Evolutionary conservation across 1,284 basidiomycete genomes (phyloP), one percentile per base, ranked within the genome.

Genomic region (Naganishia sp.): DNA sequence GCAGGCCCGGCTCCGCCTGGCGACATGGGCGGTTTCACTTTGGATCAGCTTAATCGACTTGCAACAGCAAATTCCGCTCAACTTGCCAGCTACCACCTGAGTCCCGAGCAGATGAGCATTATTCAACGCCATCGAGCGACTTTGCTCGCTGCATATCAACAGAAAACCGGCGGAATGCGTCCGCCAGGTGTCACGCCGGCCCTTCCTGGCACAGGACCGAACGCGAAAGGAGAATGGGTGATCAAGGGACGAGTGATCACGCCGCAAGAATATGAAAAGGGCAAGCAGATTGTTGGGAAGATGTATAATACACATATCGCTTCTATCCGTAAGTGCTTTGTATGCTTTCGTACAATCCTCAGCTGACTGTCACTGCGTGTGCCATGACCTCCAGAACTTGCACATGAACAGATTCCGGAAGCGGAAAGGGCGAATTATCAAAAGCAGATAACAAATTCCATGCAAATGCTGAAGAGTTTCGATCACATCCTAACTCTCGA

Each of bases 231-330:
- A 32, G 58, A 61, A 39, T 61, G 58, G 58, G 15, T 51, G 2
- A 39, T 61, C 6, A 61, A 61, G n/a, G 58, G 58, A 41, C 47
- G 50, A 17, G 58, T 61, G 21, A 61, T 61, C 15, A 42, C 58
- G 21, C 58, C 58, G 13, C 58, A 61, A 25, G 58, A 61, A 10
- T 61, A 61, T 11, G 58, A 61, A 35, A 51, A 49, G 58, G 47
- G 58, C 23, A 61, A 61, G 58, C 58, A 61, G 47, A 50, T 61
- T 11, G 58, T 61, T 7, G 10, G 32, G 6, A 61, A 41, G 35
- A 61, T 61, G 58, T 61, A 61, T n/a, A 50, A 41, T 42, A 51
- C 58, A 6, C 58, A 61, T 35, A 61, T 61, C n/a, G 58, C 58
- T 10, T 51, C 58, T n/a, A 61, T 61, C 23, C 58, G 58, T 61